phyloP scores from a whole-genome alignment of 805 yeast species.

The Candida pseudofarinosa region DNA sequence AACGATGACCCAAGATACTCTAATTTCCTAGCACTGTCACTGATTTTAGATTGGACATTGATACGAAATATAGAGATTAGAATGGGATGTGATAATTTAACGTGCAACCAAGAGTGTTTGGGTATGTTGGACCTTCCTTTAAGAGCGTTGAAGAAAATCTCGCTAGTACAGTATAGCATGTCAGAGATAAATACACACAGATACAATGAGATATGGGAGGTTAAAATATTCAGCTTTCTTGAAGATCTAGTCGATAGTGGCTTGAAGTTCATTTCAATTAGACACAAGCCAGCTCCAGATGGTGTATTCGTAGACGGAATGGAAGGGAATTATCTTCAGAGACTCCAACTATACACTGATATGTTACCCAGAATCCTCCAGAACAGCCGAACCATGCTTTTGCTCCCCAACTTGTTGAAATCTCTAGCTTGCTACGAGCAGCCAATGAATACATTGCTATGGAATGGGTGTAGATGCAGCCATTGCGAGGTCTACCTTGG shows the following conservation, averaged over 20 bases:
- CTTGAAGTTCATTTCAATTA: conserved; percentile 44
- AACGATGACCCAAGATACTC: conserved; percentile 3
- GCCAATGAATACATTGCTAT: conserved; percentile 60
- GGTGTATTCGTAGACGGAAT: conserved; percentile 61
- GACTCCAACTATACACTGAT: conserved; percentile 48
- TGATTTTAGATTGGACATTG: conserved; percentile 10
- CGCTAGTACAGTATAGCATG: conserved; percentile 22
- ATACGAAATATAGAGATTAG: conserved; percentile 44
- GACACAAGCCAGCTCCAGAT: conserved; percentile 55
- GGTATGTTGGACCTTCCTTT: conserved; percentile 30
- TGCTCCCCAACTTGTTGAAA: conserved; percentile 58
- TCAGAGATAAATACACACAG: conserved; percentile 14
- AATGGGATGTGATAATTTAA: conserved; percentile 48
- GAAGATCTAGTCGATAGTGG: conserved; percentile 9
- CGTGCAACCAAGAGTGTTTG: conserved; percentile 41
- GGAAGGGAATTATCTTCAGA: conserved; percentile 68
- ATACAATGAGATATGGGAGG: conserved; percentile 38
- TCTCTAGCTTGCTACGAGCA: conserved; percentile 67
- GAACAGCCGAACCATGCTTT: conserved; percentile 33
- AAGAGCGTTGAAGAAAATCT: conserved; percentile 25
- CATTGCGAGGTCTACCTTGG: conserved; percentile 50
- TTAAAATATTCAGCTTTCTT: conserved; percentile 40
- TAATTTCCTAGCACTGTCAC: background rate
- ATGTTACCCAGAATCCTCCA: conserved; percentile 37
- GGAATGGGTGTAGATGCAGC: conserved; percentile 74